Conservation (phyloP, 768 basidiomycete species). For the Xerocomus brunneocitrinus region DNA sequence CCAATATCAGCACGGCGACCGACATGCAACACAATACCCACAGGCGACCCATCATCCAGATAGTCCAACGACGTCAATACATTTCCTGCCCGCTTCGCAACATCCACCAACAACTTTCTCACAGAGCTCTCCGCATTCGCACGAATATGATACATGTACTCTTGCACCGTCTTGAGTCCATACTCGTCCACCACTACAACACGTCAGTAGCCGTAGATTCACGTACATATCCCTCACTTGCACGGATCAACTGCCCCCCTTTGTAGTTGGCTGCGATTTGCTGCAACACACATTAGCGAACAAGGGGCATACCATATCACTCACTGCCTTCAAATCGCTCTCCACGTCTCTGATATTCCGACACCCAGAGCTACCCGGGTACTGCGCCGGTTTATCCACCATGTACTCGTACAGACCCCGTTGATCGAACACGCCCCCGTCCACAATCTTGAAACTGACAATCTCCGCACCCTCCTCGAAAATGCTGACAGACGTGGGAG, state of each 20-base stretch:
- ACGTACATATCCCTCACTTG: conserved; percentile 43
- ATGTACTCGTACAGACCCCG: conserved; percentile 73
- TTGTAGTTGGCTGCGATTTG: conserved; percentile 95
- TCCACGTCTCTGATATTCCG: conserved; percentile 86
- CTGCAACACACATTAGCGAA: conserved; percentile 32
- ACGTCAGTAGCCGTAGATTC: conserved; percentile 6
- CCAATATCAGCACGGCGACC: not conserved
- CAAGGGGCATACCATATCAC: conserved; percentile 19
- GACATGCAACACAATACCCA: conserved; percentile 29
- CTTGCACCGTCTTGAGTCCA: conserved; percentile 78
- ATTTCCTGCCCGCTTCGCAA: conserved; percentile 65
- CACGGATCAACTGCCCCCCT: conserved; percentile 80
- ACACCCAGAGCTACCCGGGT: conserved; percentile 85
- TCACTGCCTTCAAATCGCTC: conserved; percentile 84
- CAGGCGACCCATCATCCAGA: conserved; percentile 84
- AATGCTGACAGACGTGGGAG: conserved; percentile 84
- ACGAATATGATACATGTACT: conserved; percentile 91
- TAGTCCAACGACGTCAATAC: conserved; percentile 73
- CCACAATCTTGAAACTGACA: conserved; percentile 87
- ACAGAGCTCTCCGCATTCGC: conserved; percentile 86
- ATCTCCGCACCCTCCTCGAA: conserved; percentile 95
- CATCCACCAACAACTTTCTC: conserved; percentile 71
- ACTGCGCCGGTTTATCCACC: conserved; percentile 74
- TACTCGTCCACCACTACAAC: conserved; percentile 79
- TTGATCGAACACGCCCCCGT: conserved; percentile 73